phyloP scores from a whole-genome alignment of 305 asterid genomes.

The Ajuga reptans region DNA sequence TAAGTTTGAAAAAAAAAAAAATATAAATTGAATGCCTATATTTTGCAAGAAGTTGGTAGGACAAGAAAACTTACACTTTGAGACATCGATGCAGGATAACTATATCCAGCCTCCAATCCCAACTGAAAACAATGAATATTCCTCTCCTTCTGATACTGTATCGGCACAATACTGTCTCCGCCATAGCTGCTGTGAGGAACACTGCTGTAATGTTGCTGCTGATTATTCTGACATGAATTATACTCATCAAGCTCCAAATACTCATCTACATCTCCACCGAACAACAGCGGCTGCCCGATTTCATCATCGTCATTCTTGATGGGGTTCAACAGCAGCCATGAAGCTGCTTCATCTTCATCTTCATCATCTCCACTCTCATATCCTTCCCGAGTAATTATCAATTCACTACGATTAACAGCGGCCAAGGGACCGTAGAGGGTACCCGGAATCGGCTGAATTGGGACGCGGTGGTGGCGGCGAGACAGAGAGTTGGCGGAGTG shows the following conservation, averaged over 20 bases:
- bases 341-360: constrained; percentile 54
- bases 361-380: constrained; percentile 4
- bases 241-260: constrained; percentile 51
- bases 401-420: not conserved
- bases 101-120: constrained; percentile 27
- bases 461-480: constrained; percentile 75
- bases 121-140: not conserved
- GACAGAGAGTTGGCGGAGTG: constrained; percentile 76
- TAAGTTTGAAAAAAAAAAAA: no score
- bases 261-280: constrained; percentile 44
- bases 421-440: not conserved
- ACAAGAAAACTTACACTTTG: constrained; percentile 38
- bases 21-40: no score
- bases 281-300: constrained; percentile 22
- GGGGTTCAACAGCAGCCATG: constrained; percentile 49
- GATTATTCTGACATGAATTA: constrained; percentile 31
- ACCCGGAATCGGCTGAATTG: constrained; percentile 37
- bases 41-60: not conserved
- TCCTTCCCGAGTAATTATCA: constrained; percentile 17
- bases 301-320: constrained; percentile 28
- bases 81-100: constrained; percentile 35
- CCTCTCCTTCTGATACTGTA: constrained; percentile 20
- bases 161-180: constrained; percentile 48
- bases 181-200: constrained; percentile 29
- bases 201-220: constrained; percentile 22